Conservation (phyloP, 352 stramenopile species). For the Phytophthora nicotianae region DNA sequence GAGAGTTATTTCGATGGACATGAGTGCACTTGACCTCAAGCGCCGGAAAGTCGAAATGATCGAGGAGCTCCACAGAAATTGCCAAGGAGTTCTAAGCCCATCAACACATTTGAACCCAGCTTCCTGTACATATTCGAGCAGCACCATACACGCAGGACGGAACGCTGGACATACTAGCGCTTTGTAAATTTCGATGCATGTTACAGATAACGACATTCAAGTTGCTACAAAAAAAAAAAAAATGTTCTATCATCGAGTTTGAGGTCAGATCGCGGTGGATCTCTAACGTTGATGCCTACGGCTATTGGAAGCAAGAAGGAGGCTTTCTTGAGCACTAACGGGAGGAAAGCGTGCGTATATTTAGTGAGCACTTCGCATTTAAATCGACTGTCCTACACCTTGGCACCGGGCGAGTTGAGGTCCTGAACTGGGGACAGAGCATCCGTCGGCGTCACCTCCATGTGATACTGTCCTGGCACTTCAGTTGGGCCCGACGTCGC, state of each 20-base stretch:
- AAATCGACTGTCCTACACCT: conserved; percentile 28
- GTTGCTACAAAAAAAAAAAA: background rate
- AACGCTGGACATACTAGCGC: conserved; percentile 7
- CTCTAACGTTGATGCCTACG: background rate
- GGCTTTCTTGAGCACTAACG: background rate
- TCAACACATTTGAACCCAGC: conserved; percentile 4
- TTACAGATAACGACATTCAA: background rate
- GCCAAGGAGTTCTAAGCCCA: conserved; percentile 1
- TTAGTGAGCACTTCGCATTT: conserved; percentile 1
- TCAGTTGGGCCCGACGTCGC: conserved; percentile 8
- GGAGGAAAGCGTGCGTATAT: conserved; percentile 2
- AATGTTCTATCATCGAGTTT: background rate
- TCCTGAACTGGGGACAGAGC: conserved; percentile 41
- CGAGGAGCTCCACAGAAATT: conserved; percentile 15
- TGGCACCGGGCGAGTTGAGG: conserved; percentile 22
- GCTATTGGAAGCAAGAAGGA: background rate
- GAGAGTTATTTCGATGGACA: conserved; percentile 20
- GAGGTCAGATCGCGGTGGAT: background rate
- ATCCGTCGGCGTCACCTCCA: conserved; percentile 38
- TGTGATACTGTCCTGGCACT: conserved; percentile 33
- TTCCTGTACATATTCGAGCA: background rate
- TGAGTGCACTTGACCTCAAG: conserved; percentile 12
- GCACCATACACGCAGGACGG: conserved; percentile 18
- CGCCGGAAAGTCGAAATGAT: conserved; percentile 28
- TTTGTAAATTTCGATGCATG: conserved; percentile 14